These are phyloP conservation scores for Casuarina equisetifolia DNA, from an alignment of 306 rosid species.

Conservation along the genomic window DNA sequence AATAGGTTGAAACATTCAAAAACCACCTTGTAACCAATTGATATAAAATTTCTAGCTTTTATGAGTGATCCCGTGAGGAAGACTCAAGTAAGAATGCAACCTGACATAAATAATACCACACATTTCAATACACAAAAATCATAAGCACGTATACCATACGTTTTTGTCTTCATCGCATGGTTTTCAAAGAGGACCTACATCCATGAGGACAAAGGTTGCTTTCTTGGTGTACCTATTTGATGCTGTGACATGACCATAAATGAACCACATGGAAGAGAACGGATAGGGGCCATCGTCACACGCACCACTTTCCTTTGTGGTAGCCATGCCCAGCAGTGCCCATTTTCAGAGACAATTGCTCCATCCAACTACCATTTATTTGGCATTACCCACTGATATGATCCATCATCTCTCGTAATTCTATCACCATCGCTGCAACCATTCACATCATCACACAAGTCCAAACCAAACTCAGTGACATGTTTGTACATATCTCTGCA, in stretches of 20 bases:
- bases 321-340: background rate
- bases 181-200: background rate
- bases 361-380: background rate
- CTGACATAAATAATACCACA: no score
- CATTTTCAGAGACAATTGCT: background rate
- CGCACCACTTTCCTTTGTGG: background rate
- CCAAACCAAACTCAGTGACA: no score
- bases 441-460: no score
- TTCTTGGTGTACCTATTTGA: background rate
- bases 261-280: background rate
- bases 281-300: background rate
- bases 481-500: no score
- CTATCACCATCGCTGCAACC: no score
- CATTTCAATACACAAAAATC: background rate
- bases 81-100: no score
- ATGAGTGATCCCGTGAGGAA: no score
- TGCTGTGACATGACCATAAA: background rate
- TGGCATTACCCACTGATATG: background rate
- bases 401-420: no score
- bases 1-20: no score
- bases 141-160: background rate
- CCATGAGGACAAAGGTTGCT: background rate
- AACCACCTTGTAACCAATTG: no score
- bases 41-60: no score
- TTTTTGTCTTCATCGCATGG: background rate